A percentile compares a stretch with the other conserved stretches of the same genome.
These are phyloP conservation scores for Fragosphaeria purpurea DNA, from an alignment of 2,329 filamentous ascomycete species.

Conservation along the genomic window DNA sequence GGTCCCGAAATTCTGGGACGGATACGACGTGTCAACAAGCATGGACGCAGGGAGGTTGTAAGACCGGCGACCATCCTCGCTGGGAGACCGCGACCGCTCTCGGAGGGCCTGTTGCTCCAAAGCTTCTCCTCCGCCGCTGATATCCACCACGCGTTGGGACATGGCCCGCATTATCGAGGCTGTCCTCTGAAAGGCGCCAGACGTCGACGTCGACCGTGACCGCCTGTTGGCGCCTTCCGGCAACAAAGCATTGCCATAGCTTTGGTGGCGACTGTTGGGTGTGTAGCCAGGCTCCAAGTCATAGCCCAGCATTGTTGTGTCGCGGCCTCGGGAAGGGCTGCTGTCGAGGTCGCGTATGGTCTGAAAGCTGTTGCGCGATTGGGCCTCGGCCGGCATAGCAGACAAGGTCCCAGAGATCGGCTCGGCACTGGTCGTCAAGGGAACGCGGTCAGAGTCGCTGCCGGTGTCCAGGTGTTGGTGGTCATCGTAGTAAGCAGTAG, in stretches of 20 bases:
- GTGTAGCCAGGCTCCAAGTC: slow-evolving; percentile 49
- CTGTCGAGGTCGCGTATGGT: slow-evolving; percentile 46
- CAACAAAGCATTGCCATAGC: slow-evolving; percentile 46
- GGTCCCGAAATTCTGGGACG: slow-evolving; percentile 34
- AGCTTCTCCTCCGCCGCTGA: slow-evolving; percentile 84
- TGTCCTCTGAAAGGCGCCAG: slow-evolving; percentile 56
- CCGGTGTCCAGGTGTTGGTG: slow-evolving; percentile 25
- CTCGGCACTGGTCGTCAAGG: slow-evolving; percentile 45
- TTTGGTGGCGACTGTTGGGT: slow-evolving; percentile 36
- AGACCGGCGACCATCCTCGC: slow-evolving; percentile 40
- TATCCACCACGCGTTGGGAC: slow-evolving; percentile 95
- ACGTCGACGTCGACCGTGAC: slow-evolving; percentile 53
- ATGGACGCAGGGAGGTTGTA: slow-evolving; percentile 34
- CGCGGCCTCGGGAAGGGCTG: slow-evolving; percentile 38
- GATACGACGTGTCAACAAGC: slow-evolving; percentile 40
- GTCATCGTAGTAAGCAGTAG: slow-evolving; percentile 33
- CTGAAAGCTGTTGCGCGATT: slow-evolving; percentile 46
- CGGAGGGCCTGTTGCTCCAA: slow-evolving; percentile 62
- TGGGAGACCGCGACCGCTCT: slow-evolving; percentile 47
- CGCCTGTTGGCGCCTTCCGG: slow-evolving; percentile 40
- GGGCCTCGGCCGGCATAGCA: slow-evolving; percentile 26
- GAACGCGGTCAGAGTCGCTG: slow-evolving; percentile 47
- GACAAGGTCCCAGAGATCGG: slow-evolving; percentile 44
- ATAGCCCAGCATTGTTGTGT: slow-evolving; percentile 43
- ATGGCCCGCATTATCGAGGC: slow-evolving; percentile 73